Evolutionary conservation across 2,329 filamentous ascomycete genomes (phyloP), one percentile per base, ranked within the genome.

Genomic region (Beauveria rudraprayagi): DNA sequence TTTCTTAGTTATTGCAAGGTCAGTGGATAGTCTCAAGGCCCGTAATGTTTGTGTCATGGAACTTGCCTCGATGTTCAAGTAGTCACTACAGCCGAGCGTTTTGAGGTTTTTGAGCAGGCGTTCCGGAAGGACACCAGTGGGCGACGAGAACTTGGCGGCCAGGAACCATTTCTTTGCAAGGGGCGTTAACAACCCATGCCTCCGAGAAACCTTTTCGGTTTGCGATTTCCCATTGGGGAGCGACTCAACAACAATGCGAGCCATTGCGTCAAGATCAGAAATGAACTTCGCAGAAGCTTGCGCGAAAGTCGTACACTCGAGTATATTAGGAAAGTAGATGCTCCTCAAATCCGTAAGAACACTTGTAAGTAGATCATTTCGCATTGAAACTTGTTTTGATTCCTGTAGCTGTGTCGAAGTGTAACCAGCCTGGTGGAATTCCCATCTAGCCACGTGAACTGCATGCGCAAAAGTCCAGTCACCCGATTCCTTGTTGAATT

Each of bases 91-190:
- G 19, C 2, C 6, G 9, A 53, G 50, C n/a, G 8, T 53, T 26
- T 40, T 2, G 11, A 53, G 19, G 9, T n/a, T 17, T 3, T 24
- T 1, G 1, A 37, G 8, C 50, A 53, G 19, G 30, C 11, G 17
- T 9, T 17, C n/a, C 2, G 50, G 19, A 5, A 53, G 19, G 14
- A 0, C 16, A n/a, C 50, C 50, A 17, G 50, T 53, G 6, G 50
- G 50, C 0, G 19, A n/a, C 2, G 30, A 37, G 10, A 53, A 53
- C 11, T 5, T 19, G 14, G 34, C 50, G 1, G 34, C 50, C 7
- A 53, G 2, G 14, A 24, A 9, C 0, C 7, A 6, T 5, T 6
- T 2, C 1, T 24, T 8, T 11, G 1, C 0, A 6, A 30, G 6
- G 19, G 4, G 19, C 19, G 3, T 19, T 19, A n/a, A 7, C 11